These are phyloP conservation scores for Diplotaxis tenuifolia DNA, from an alignment of 345 rosid genomes.

Conservation along the genomic window DNA sequence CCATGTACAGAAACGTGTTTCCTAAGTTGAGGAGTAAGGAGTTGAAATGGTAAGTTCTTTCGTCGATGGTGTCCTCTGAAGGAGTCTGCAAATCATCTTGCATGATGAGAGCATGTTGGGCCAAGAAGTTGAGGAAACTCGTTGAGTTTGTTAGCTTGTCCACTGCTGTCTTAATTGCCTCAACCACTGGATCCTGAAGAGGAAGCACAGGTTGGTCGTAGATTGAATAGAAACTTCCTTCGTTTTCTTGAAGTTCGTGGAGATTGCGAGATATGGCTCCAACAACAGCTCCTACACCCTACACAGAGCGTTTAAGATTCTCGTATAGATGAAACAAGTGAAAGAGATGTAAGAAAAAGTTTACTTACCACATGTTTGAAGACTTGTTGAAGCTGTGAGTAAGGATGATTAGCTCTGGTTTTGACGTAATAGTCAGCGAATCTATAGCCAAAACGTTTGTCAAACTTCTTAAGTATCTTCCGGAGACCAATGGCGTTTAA, in stretches of 20 bases:
- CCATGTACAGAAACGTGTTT: not conserved
- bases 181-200: conserved; percentile 89
- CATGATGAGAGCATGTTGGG: conserved; percentile 94
- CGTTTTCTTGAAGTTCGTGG: conserved; percentile 94
- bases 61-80: conserved; percentile 62
- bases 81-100: conserved; percentile 88
- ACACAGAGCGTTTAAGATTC: conserved; percentile 2
- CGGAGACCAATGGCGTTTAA: conserved; percentile 89
- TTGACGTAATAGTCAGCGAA: conserved; percentile 90
- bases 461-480: conserved; percentile 94
- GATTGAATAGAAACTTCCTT: conserved; percentile 92
- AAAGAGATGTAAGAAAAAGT: not conserved
- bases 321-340: conserved; percentile 10
- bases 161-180: conserved; percentile 74
- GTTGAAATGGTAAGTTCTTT: conserved; percentile 46
- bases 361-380: conserved; percentile 95
- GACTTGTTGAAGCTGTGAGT: conserved; percentile 98
- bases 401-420: conserved; percentile 98
- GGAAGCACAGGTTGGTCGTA: conserved; percentile 90
- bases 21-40: not conserved
- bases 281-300: conserved; percentile 98
- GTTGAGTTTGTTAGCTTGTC: no score
- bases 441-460: conserved; percentile 91
- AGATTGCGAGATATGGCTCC: conserved; percentile 99
- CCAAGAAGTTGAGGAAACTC: conserved; percentile 84